Conservation (phyloP, 2,329 filamentous ascomycete genomes). For the Magnaporthiopsis poae region DNA sequence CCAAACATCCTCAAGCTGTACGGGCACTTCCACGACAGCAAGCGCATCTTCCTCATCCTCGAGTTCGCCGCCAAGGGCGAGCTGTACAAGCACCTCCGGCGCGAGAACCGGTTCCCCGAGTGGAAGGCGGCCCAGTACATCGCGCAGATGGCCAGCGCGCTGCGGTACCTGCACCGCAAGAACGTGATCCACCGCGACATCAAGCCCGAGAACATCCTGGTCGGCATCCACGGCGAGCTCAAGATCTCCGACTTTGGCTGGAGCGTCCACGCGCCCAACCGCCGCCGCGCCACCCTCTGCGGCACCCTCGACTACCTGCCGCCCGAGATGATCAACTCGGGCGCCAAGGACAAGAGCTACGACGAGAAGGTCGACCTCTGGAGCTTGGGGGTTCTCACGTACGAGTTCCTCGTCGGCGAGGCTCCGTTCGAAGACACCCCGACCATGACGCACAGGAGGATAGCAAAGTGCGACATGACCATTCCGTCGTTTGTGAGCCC, state of each 20-base stretch:
- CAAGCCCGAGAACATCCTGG: slow-evolving; percentile 93
- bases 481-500: slow-evolving; percentile 82
- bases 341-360: slow-evolving; percentile 76
- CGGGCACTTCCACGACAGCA: slow-evolving; percentile 81
- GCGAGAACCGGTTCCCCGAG: slow-evolving; percentile 70
- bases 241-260: slow-evolving; percentile 98
- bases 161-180: slow-evolving; percentile 89
- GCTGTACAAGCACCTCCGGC: slow-evolving; percentile 75
- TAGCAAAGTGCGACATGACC: slow-evolving; percentile 81
- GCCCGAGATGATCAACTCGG: slow-evolving; percentile 89
- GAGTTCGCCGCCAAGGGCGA: slow-evolving; percentile 81
- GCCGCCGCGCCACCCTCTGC: slow-evolving; percentile 87
- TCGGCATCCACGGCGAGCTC: slow-evolving; percentile 93
- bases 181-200: slow-evolving; percentile 96
- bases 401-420: slow-evolving; percentile 92
- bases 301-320: slow-evolving; percentile 95
- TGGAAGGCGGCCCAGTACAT: slow-evolving; percentile 81
- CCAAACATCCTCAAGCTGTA: slow-evolving; percentile 77
- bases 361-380: slow-evolving; percentile 93
- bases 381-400: slow-evolving; percentile 88
- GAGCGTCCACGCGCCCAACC: slow-evolving; percentile 95
- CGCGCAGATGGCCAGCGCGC: slow-evolving; percentile 79
- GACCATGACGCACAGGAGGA: slow-evolving; percentile 85
- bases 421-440: slow-evolving; percentile 94
- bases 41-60: slow-evolving; percentile 77